A percentile compares a stretch with the other conserved stretches of the same genome.
Evolutionary conservation across 352 stramenopile species (phyloP).

Genomic region (Globisporangium paroecandrum): DNA sequence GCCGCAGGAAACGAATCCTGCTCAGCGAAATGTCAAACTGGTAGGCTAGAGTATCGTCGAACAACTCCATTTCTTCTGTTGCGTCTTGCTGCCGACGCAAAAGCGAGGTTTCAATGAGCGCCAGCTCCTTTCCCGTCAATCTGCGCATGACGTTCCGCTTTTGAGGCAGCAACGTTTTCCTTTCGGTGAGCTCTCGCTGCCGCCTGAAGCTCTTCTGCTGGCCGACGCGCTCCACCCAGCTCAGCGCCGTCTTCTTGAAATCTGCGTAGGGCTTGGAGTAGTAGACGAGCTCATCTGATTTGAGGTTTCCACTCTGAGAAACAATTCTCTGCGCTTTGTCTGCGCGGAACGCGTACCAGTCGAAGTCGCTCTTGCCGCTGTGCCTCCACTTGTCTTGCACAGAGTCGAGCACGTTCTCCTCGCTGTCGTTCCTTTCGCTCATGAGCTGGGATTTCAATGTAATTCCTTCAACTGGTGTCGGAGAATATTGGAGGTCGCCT

Average conservation of each 20-base stretch:
- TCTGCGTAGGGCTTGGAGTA: constrained; percentile 47
- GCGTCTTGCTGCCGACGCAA: constrained; percentile 17
- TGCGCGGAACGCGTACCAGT: constrained; percentile 32
- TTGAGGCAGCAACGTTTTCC: constrained; percentile 21
- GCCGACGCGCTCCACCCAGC: constrained; percentile 36
- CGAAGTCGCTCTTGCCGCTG: constrained; percentile 6
- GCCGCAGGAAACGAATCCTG: constrained; percentile 13
- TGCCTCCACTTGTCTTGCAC: constrained; percentile 11
- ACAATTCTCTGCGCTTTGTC: constrained; percentile 5
- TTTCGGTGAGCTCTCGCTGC: constrained; percentile 18
- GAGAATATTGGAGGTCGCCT: not conserved
- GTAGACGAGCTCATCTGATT: constrained; percentile 34
- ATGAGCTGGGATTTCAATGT: not conserved
- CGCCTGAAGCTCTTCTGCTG: constrained; percentile 14
- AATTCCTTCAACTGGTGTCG: not conserved
- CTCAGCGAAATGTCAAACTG: constrained; percentile 22
- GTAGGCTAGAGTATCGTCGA: constrained; percentile 28
- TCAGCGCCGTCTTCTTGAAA: constrained; percentile 41
- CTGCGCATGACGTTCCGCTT: constrained; percentile 31
- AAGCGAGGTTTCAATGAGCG: constrained; percentile 7
- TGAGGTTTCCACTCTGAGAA: not conserved
- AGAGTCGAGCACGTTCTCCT: not conserved
- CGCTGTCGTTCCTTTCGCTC: not conserved
- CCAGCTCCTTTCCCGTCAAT: constrained; percentile 17
- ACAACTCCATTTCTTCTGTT: constrained; percentile 20